Evolutionary conservation across 2,329 filamentous ascomycete genomes (phyloP).

Genomic region (Cephalotrichum gorgonifer): DNA sequence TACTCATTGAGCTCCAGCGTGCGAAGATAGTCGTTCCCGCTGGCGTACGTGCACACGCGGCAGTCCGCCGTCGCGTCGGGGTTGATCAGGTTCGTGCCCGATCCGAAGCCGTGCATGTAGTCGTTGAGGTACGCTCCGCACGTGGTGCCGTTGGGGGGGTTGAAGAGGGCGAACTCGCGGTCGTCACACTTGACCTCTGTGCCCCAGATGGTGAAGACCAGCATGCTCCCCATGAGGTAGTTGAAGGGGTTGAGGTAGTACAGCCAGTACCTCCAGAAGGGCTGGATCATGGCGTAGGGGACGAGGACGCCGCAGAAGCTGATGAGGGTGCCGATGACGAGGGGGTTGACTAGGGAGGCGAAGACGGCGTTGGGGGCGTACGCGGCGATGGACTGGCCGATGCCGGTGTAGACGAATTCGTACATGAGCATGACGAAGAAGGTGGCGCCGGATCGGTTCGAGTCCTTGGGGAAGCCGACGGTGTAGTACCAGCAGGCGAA

Average conservation of each 20-base stretch:
- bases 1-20: constrained; percentile 50
- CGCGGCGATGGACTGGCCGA: constrained; percentile 54
- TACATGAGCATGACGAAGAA: constrained; percentile 48
- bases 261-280: constrained; percentile 60
- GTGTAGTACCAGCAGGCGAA: constrained; percentile 46
- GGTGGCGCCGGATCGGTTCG: constrained; percentile 36
- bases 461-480: constrained; percentile 35
- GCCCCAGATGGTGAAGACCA: constrained; percentile 40
- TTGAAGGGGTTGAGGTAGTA: constrained; percentile 53
- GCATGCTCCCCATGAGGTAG: constrained; percentile 47
- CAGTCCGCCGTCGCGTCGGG: constrained; percentile 46
- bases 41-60: constrained; percentile 48
- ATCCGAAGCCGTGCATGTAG: constrained; percentile 39
- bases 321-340: constrained; percentile 47
- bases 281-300: constrained; percentile 49
- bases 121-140: constrained; percentile 46
- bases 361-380: constrained; percentile 53
- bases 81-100: constrained; percentile 43
- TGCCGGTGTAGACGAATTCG: constrained; percentile 49
- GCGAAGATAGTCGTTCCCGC: constrained; percentile 48
- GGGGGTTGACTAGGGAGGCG: constrained; percentile 45
- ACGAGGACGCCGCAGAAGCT: constrained; percentile 69
- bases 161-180: constrained; percentile 38
- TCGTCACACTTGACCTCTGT: constrained; percentile 33
- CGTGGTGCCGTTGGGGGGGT: constrained; percentile 38